phyloP scores from a whole-genome alignment of 108 stramenopile species.

The Pseudonitzschia delicatissima region DNA sequence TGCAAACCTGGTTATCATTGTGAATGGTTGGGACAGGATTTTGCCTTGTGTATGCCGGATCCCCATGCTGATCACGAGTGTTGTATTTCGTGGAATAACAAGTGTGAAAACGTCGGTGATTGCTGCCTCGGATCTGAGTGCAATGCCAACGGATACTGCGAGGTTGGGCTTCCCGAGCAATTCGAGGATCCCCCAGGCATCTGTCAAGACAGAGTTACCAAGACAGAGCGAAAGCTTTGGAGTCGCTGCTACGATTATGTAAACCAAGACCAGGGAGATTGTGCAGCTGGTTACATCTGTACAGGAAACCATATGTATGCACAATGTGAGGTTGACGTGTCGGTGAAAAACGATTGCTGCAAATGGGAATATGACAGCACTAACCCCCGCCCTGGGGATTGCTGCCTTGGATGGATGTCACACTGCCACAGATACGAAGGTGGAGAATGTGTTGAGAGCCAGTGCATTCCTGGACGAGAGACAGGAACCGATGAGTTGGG shows the following conservation, averaged over 20 bases:
- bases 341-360: slow-evolving; percentile 6
- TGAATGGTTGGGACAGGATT: neutral
- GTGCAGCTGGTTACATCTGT: neutral
- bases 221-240: slow-evolving; percentile 1
- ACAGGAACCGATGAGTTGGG: neutral
- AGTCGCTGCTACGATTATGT: neutral
- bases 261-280: neutral
- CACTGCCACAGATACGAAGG: neutral
- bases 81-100: slow-evolving; percentile 9
- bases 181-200: slow-evolving; percentile 8
- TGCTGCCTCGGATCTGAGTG: slow-evolving; percentile 10
- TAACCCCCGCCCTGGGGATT: slow-evolving; percentile 2
- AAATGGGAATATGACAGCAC: neutral
- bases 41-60: neutral
- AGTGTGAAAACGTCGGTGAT: neutral
- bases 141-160: neutral
- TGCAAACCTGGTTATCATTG: neutral
- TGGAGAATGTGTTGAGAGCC: neutral
- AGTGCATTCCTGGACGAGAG: slow-evolving; percentile 10
- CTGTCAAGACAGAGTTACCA: neutral
- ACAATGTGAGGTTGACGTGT: slow-evolving; percentile 1
- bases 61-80: slow-evolving; percentile 1
- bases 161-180: neutral
- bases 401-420: slow-evolving; percentile 1
- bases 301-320: neutral